These are phyloP conservation scores for Termitomyces sp. DNA, from an alignment of 768 basidiomycete species.

Conservation along the genomic window DNA sequence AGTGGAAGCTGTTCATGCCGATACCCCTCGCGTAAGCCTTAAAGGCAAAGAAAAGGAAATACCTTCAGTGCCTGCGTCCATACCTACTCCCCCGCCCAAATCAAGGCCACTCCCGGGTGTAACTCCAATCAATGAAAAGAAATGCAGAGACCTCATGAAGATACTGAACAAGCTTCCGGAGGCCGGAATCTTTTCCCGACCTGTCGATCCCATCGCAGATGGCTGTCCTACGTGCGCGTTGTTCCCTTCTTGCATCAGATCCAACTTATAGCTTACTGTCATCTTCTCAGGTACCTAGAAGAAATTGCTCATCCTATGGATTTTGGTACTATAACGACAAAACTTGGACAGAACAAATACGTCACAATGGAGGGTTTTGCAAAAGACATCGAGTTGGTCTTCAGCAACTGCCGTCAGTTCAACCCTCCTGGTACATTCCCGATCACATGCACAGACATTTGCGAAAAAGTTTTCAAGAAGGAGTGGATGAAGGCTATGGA, in stretches of 20 bases:
- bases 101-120: conserved; percentile 27
- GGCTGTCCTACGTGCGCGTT: conserved; percentile 84
- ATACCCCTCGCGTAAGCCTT: conserved; percentile 36
- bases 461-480: conserved; percentile 73
- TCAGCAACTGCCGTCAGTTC: conserved; percentile 88
- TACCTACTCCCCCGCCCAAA: conserved; percentile 28
- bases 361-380: conserved; percentile 76
- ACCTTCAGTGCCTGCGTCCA: conserved; percentile 14
- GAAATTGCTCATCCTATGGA: conserved; percentile 95
- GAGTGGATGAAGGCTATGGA: conserved; percentile 82
- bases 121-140: conserved; percentile 73
- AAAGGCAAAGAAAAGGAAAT: conserved; percentile 78
- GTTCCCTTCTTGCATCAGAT: neutral
- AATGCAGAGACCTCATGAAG: conserved; percentile 70
- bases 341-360: conserved; percentile 66
- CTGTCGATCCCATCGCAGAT: conserved; percentile 79
- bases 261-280: neutral
- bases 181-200: conserved; percentile 65
- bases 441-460: conserved; percentile 57
- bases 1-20: conserved; percentile 17
- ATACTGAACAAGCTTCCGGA: conserved; percentile 56
- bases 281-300: conserved; percentile 66
- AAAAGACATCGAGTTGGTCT: conserved; percentile 75
- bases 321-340: conserved; percentile 72
- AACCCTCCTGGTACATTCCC: conserved; percentile 82